Evolutionary conservation across 306 rosid genomes (phyloP).

Genomic region (Corylus heterophylla): DNA sequence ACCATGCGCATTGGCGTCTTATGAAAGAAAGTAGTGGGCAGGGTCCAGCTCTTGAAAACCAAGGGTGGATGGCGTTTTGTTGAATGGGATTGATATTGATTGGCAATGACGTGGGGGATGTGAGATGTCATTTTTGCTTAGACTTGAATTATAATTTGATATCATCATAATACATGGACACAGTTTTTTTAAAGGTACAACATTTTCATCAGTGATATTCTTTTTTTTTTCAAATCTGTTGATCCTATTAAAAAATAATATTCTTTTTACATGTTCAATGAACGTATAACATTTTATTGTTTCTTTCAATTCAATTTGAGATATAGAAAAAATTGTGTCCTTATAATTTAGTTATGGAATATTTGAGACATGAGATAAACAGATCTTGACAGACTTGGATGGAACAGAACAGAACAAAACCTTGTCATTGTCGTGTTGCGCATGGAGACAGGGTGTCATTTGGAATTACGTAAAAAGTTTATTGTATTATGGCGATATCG

Average conservation of each 20-base stretch:
- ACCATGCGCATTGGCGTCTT: no score
- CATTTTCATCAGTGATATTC: not conserved
- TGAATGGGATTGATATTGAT: not conserved
- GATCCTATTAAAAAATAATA: no score
- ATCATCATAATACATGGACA: not conserved
- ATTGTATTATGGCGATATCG: not conserved
- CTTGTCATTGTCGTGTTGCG: not conserved
- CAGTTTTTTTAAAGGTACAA: not conserved
- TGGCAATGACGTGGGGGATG: no score
- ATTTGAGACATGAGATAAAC: no score
- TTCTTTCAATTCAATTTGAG: no score
- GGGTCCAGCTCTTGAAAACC: not conserved
- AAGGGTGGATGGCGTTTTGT: not conserved
- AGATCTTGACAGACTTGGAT: not conserved
- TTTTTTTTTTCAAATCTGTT: no score
- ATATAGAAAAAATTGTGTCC: no score
- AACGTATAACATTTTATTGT: no score
- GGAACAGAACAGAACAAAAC: not conserved
- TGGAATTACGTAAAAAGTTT: not conserved
- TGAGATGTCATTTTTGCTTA: no score
- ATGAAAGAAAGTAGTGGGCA: not conserved
- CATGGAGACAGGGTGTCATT: not conserved
- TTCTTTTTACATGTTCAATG: no score
- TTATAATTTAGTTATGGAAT: no score
- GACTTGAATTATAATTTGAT: no score